A percentile compares a stretch with the other conserved stretches of the same genome.
Evolutionary conservation across 1,139 yeast genomes (phyloP).

Genomic region (Hansenula sp.): DNA sequence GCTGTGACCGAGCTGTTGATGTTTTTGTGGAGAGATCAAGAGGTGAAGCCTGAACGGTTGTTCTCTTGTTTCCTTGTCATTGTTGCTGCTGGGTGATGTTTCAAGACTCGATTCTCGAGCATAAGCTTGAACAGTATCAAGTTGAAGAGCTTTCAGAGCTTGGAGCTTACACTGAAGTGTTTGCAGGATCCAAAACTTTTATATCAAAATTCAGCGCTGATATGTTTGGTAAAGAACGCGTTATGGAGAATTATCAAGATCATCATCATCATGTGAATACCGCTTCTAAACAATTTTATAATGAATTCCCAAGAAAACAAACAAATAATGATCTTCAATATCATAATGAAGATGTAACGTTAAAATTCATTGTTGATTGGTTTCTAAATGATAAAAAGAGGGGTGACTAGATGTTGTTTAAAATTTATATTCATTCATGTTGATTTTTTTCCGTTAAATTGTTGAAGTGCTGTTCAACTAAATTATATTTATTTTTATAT

Average conservation of each 20-base stretch:
- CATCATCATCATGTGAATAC: slow-evolving; percentile 6
- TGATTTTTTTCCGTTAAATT: too few species aligned
- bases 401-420: background rate
- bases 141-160: background rate
- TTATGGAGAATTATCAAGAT: slow-evolving; percentile 6
- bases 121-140: slow-evolving; percentile 8
- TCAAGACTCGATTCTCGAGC: slow-evolving; percentile 12
- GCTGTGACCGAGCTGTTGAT: background rate
- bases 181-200: background rate
- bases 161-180: background rate
- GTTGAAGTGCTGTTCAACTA: too few species aligned
- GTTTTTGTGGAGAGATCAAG: background rate
- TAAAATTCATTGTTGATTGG: slow-evolving; percentile 22
- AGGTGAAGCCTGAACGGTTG: background rate
- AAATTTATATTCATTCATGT: too few species aligned
- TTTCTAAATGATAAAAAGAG: slow-evolving; percentile 13
- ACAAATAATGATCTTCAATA: slow-evolving; percentile 22
- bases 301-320: slow-evolving; percentile 24
- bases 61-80: too few species aligned
- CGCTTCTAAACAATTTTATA: slow-evolving; percentile 14
- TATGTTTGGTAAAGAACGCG: slow-evolving; percentile 10
- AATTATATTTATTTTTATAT: too few species aligned
- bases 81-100: slow-evolving; percentile 5
- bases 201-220: background rate
- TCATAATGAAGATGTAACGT: slow-evolving; percentile 22